A percentile compares a stretch with the other conserved stretches of the same genome.
Evolutionary conservation across 768 basidiomycete species (phyloP).

Genomic region (Agrocybe pediades): DNA sequence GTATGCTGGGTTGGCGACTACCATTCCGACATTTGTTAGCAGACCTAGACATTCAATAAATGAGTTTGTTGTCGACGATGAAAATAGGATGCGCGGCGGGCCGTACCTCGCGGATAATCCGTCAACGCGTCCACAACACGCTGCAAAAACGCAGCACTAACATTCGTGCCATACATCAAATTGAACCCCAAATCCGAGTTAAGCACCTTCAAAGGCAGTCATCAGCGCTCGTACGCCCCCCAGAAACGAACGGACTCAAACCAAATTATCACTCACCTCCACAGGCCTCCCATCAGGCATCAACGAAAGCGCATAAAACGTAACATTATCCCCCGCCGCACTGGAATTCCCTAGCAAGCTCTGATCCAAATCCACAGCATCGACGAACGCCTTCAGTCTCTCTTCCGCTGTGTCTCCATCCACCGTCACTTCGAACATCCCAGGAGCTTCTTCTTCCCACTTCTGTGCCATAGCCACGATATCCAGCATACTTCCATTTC

Average conservation of each 20-base stretch:
- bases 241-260: not conserved
- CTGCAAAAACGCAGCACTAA: conserved; percentile 34
- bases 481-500: conserved; percentile 9
- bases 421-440: conserved; percentile 39
- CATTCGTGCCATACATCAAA: conserved; percentile 39
- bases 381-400: conserved; percentile 36
- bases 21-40: conserved; percentile 47
- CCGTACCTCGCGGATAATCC: conserved; percentile 43
- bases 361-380: conserved; percentile 31
- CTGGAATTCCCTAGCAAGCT: conserved; percentile 24
- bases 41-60: conserved; percentile 26
- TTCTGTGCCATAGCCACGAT: conserved; percentile 26
- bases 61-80: not conserved
- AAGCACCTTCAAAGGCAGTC: conserved; percentile 28
- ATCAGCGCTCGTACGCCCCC: not conserved
- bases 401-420: conserved; percentile 25
- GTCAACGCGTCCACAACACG: conserved; percentile 38
- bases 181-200: conserved; percentile 46
- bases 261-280: conserved; percentile 26
- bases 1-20: conserved; percentile 47
- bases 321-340: conserved; percentile 20
- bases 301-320: conserved; percentile 43
- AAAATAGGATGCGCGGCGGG: not conserved
- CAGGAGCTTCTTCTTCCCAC: conserved; percentile 37
- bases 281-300: conserved; percentile 38